Percentiles rank a stretch among this genome's conserved stretches.
Conservation (phyloP, 1,139 yeast species). For the Saccharomyces hybrid region DNA sequence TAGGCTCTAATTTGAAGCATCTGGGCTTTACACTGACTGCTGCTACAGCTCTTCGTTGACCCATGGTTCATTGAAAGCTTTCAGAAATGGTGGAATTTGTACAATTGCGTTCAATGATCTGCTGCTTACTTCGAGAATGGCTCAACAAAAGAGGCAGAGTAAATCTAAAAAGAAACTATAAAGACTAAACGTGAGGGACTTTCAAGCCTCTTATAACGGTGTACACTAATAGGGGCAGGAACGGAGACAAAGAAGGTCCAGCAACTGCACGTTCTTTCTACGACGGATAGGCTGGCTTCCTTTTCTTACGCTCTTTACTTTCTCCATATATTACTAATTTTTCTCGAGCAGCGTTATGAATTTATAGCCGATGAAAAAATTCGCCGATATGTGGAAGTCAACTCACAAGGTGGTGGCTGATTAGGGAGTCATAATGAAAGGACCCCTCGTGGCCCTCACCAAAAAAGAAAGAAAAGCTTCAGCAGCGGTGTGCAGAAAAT, state of each 20-base stretch:
- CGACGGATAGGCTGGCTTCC: neutral
- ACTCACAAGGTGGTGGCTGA: neutral
- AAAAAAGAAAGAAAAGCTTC: neutral
- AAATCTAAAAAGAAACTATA: neutral
- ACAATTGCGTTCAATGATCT: neutral
- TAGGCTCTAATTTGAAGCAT: constrained; percentile 12
- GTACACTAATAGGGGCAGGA: neutral
- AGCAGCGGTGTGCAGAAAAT: neutral
- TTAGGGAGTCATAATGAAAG: neutral
- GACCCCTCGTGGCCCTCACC: neutral
- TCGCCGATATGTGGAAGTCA: neutral
- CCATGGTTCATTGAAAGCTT: neutral
- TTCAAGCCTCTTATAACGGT: neutral
- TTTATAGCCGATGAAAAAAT: neutral
- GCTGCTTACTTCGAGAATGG: neutral
- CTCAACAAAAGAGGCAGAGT: neutral
- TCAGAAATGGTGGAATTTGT: neutral
- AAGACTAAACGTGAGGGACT: neutral
- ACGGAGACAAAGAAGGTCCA: neutral
- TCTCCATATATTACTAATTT: neutral
- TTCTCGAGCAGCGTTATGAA: neutral
- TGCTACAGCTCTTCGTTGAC: neutral
- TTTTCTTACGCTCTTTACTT: neutral
- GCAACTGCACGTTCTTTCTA: neutral
- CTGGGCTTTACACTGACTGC: constrained; percentile 1